phyloP scores from a whole-genome alignment of 2,329 filamentous ascomycete genomes.

The Aureobasidium mangrovei region DNA sequence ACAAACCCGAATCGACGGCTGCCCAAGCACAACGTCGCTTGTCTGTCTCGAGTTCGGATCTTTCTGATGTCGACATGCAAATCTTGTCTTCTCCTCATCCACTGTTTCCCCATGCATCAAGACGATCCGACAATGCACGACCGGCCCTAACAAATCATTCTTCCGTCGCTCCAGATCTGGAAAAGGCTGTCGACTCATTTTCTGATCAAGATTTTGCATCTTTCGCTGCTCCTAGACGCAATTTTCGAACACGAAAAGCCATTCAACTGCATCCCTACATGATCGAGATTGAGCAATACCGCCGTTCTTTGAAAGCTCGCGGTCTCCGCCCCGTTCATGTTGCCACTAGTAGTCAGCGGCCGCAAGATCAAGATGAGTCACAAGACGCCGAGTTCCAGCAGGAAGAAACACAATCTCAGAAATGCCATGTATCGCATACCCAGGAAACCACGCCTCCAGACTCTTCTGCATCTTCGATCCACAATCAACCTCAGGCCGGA shows the following conservation, averaged over 20 bases:
- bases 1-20: conserved; percentile 20
- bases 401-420: not conserved
- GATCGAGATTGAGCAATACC: conserved; percentile 36
- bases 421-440: not conserved
- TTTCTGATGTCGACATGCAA: conserved; percentile 9
- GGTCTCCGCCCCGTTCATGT: conserved; percentile 37
- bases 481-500: not conserved
- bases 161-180: not conserved
- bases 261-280: conserved; percentile 43
- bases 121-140: not conserved
- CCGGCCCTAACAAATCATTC: not conserved
- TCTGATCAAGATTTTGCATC: conserved; percentile 1
- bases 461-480: conserved; percentile 7
- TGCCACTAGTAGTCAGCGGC: conserved; percentile 13
- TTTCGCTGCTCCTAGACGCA: conserved; percentile 21
- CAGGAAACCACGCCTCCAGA: conserved; percentile 6
- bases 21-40: conserved; percentile 14
- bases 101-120: not conserved
- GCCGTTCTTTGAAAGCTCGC: conserved; percentile 33
- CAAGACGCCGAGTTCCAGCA: conserved; percentile 3
- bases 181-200: not conserved
- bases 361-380: conserved; percentile 13
- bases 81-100: conserved; percentile 5
- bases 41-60: conserved; percentile 9
- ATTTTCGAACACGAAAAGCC: conserved; percentile 37